phyloP scores from a whole-genome alignment of 2,329 filamentous ascomycete species.

The Bipolaris zeicola region DNA sequence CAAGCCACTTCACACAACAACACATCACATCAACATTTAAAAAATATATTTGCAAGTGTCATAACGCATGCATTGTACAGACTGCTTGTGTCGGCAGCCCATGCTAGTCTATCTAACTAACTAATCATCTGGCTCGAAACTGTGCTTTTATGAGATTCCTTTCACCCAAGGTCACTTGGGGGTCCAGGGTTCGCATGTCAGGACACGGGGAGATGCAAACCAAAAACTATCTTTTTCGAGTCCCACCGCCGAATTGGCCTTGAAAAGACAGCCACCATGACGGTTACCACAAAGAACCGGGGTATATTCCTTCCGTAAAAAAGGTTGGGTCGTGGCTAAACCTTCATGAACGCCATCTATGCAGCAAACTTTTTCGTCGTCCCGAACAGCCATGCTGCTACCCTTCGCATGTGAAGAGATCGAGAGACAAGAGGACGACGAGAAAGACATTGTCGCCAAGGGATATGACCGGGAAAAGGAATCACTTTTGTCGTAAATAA shows the following conservation, averaged over 20 bases:
- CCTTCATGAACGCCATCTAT: slow-evolving; percentile 49
- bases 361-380: slow-evolving; percentile 45
- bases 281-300: slow-evolving; percentile 34
- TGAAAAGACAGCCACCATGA: slow-evolving; percentile 30
- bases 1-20: not conserved
- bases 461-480: slow-evolving; percentile 45
- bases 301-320: slow-evolving; percentile 45
- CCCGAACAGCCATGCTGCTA: slow-evolving; percentile 34
- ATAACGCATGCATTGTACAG: slow-evolving; percentile 37
- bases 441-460: slow-evolving; percentile 35
- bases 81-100: slow-evolving; percentile 26
- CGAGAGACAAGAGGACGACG: slow-evolving; percentile 38
- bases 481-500: slow-evolving; percentile 46
- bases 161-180: slow-evolving; percentile 39
- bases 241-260: slow-evolving; percentile 36
- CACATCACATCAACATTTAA: not conserved
- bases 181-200: slow-evolving; percentile 25
- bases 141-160: slow-evolving; percentile 48
- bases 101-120: slow-evolving; percentile 43
- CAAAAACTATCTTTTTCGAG: slow-evolving; percentile 27
- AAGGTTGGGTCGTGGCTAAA: slow-evolving; percentile 30
- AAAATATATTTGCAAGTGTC: slow-evolving; percentile 14
- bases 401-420: slow-evolving; percentile 33
- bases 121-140: slow-evolving; percentile 41
- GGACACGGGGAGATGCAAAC: slow-evolving; percentile 35